A percentile compares a stretch with the other conserved stretches of the same genome.
Evolutionary conservation across 2,329 filamentous ascomycete genomes (phyloP).

Genomic region (Aaosphaeria pasadenensis): DNA sequence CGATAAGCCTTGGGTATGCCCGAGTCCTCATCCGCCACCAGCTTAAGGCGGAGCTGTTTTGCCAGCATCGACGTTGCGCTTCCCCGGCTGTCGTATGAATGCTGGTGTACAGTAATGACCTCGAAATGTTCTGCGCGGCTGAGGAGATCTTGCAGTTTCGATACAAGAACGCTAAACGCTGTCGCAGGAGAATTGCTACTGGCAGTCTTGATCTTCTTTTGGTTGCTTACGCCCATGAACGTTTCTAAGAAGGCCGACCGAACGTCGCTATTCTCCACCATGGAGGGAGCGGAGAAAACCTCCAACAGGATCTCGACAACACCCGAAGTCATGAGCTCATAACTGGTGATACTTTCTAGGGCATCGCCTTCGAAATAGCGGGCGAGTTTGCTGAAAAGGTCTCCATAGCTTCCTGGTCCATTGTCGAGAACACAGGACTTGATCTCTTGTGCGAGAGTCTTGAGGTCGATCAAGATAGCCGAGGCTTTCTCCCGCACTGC

Average conservation of each 20-base stretch:
- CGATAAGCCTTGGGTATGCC: constrained; percentile 84
- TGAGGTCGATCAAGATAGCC: constrained; percentile 71
- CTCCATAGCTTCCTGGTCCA: constrained; percentile 50
- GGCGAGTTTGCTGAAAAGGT: constrained; percentile 72
- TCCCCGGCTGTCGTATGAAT: constrained; percentile 84
- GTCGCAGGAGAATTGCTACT: constrained; percentile 70
- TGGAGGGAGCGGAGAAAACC: constrained; percentile 72
- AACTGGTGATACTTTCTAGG: constrained; percentile 90
- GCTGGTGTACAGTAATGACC: constrained; percentile 91
- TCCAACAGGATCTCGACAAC: constrained; percentile 81
- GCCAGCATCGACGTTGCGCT: constrained; percentile 94
- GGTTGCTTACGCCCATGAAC: constrained; percentile 77
- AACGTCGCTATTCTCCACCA: constrained; percentile 55
- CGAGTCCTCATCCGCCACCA: constrained; percentile 85
- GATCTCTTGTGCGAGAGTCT: constrained; percentile 68
- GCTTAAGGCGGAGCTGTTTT: constrained; percentile 86
- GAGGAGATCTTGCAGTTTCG: constrained; percentile 92
- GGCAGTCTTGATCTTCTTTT: constrained; percentile 60
- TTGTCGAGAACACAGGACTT: constrained; percentile 63
- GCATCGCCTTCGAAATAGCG: constrained; percentile 86
- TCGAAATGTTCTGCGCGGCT: constrained; percentile 98
- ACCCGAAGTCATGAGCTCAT: constrained; percentile 86
- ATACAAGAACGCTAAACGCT: constrained; percentile 84
- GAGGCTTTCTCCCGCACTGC: constrained; percentile 75
- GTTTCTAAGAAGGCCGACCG: constrained; percentile 83